Percentiles rank a stretch among this genome's conserved stretches.
Conservation (phyloP, 2,329 filamentous ascomycete genomes). For the Dryadomyces quercus-mongolicae region DNA sequence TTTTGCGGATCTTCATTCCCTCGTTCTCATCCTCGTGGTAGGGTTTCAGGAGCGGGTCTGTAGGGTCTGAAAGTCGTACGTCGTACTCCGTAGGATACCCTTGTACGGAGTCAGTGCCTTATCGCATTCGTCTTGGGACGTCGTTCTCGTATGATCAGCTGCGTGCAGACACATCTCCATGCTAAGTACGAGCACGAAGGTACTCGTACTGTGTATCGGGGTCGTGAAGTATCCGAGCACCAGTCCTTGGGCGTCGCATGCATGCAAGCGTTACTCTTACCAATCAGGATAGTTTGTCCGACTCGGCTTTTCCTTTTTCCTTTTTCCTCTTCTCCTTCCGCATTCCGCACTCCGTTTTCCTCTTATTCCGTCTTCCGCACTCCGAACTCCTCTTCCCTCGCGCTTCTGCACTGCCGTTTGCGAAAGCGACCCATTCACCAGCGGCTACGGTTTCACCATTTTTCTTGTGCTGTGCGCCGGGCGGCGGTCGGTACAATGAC, state of each 20-base stretch:
- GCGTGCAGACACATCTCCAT: too few relatives aligned
- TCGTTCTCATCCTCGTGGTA: background rate
- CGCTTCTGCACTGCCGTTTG: background rate
- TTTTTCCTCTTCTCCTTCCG: background rate
- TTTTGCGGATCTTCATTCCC: slow-evolving; percentile 1
- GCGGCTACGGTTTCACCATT: slow-evolving; percentile 1
- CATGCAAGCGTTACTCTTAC: too few relatives aligned
- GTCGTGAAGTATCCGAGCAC: too few relatives aligned
- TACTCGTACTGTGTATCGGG: too few relatives aligned
- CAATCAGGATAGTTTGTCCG: too few relatives aligned
- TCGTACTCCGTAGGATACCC: background rate
- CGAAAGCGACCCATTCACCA: background rate
- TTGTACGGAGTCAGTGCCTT: too few relatives aligned
- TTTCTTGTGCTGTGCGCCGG: background rate
- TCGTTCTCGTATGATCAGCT: too few relatives aligned
- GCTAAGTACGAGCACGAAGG: too few relatives aligned
- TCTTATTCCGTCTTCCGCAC: background rate
- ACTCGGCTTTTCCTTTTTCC: background rate
- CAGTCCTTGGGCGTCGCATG: too few relatives aligned
- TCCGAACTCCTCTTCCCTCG: background rate
- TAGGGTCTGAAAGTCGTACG: background rate
- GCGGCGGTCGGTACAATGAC: background rate
- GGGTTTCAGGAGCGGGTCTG: background rate
- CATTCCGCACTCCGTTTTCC: background rate
- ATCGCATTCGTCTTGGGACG: too few relatives aligned